Evolutionary conservation across 2,329 filamentous ascomycete genomes (phyloP).

Genomic region (Colletotrichum gigasporum): DNA sequence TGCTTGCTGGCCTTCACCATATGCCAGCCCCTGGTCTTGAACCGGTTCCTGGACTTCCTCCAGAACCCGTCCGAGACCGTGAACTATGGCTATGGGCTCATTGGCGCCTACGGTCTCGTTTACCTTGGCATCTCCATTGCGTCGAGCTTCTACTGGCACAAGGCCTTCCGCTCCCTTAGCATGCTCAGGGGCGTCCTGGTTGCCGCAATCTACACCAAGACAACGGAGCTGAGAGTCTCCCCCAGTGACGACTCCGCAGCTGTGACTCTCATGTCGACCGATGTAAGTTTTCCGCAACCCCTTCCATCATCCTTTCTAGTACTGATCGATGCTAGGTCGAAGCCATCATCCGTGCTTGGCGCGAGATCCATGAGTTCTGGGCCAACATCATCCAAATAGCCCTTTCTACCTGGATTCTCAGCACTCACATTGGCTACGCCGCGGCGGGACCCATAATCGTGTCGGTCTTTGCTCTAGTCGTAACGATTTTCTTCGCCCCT

Average conservation of each 20-base stretch:
- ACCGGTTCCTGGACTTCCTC: conserved; percentile 43
- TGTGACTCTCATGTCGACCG: conserved; percentile 40
- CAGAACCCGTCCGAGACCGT: conserved; percentile 37
- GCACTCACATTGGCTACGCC: conserved; percentile 44
- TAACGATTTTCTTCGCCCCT: conserved; percentile 39
- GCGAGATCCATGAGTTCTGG: conserved; percentile 48
- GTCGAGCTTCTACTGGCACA: conserved; percentile 36
- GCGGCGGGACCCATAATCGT: conserved; percentile 44
- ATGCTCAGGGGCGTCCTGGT: conserved; percentile 40
- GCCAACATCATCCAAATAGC: conserved; percentile 46
- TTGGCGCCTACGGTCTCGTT: conserved; percentile 50
- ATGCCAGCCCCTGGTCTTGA: conserved; percentile 48
- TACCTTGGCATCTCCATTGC: conserved; percentile 52
- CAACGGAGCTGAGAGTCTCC: conserved; percentile 32
- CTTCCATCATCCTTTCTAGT: not conserved
- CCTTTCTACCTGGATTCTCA: conserved; percentile 45
- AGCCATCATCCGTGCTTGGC: conserved; percentile 45
- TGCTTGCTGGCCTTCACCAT: conserved; percentile 46
- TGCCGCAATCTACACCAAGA: conserved; percentile 38
- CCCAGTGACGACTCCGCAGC: conserved; percentile 34
- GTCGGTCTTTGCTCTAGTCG: conserved; percentile 38
- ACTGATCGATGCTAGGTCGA: conserved; percentile 41
- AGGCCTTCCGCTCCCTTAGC: conserved; percentile 35
- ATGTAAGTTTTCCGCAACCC: conserved; percentile 35
- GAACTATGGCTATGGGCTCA: conserved; percentile 47